These are phyloP conservation scores for Coelastrella sp. DNA, from an alignment of 139 green algal species.

Conservation along the genomic window DNA sequence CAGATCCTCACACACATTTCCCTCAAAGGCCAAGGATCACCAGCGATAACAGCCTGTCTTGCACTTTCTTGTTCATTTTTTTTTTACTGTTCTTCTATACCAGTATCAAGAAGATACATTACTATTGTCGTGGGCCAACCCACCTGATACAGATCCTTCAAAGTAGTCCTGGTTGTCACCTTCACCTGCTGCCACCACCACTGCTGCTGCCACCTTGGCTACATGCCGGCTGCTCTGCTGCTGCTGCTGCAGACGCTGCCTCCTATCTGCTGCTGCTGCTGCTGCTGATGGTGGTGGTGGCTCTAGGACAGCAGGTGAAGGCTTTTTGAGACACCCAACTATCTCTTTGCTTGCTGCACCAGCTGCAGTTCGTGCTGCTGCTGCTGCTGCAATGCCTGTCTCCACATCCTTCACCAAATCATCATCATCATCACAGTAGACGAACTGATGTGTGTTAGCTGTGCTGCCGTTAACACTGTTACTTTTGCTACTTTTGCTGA, in stretches of 20 bases:
- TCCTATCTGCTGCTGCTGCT: neutral
- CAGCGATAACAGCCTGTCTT: too few relatives aligned
- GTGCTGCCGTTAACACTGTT: neutral
- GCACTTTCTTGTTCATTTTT: too few relatives aligned
- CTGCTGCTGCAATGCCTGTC: neutral
- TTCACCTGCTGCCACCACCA: slow-evolving; percentile 17
- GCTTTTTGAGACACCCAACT: neutral
- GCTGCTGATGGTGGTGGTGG: neutral
- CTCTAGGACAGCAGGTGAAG: neutral
- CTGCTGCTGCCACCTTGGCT: slow-evolving; percentile 2
- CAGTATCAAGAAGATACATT: too few relatives aligned
- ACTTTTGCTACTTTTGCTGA: neutral
- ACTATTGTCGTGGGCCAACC: too few relatives aligned
- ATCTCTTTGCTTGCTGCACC: neutral
- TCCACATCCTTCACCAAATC: neutral
- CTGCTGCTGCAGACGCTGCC: neutral
- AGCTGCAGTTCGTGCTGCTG: neutral
- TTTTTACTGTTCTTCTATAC: too few relatives aligned
- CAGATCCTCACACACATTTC: too few relatives aligned
- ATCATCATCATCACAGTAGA: neutral
- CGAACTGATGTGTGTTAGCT: neutral
- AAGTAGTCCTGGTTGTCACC: slow-evolving; percentile 18
- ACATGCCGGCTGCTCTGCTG: neutral
- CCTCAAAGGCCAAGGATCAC: too few relatives aligned
- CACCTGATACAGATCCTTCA: neutral